Conservation (phyloP, 176 grass and related monocot genomes). For the Carex parvula region DNA sequence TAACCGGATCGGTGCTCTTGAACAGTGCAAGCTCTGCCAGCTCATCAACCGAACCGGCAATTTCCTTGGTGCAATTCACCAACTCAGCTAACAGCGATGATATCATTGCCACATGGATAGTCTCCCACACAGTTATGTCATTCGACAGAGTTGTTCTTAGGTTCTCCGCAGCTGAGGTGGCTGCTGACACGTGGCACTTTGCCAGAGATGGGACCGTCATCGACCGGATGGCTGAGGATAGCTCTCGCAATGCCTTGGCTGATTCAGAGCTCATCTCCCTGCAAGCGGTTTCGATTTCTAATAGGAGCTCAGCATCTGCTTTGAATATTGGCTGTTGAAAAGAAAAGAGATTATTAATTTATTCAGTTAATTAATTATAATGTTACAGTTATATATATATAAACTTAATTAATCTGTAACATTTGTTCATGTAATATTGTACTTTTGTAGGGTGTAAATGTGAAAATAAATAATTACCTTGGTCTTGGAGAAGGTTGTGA, state of each 20-base stretch:
- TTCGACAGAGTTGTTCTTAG: conserved; percentile 31
- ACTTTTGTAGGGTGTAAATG: not conserved
- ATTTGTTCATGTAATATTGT: not conserved
- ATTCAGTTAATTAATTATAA: not conserved
- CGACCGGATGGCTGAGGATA: conserved; percentile 43
- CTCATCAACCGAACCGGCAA: conserved; percentile 44
- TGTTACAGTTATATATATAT: conserved; percentile 7
- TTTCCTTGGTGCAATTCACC: conserved; percentile 39
- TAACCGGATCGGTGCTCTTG: conserved; percentile 35
- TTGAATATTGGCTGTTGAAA: conserved; percentile 38
- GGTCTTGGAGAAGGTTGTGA: conserved; percentile 45
- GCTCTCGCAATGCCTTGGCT: conserved; percentile 57
- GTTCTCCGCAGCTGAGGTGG: conserved; percentile 26
- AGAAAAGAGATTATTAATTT: not conserved
- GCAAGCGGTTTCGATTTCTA: conserved; percentile 43
- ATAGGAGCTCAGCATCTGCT: conserved; percentile 36
- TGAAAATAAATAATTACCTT: conserved; percentile 30
- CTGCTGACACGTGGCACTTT: conserved; percentile 39
- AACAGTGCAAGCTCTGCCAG: conserved; percentile 55
- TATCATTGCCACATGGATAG: conserved; percentile 54
- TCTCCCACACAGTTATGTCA: conserved; percentile 34
- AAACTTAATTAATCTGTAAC: not conserved
- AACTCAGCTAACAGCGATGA: conserved; percentile 64
- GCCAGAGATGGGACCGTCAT: conserved; percentile 41
- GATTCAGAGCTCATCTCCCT: conserved; percentile 59